Conservation (phyloP, 768 basidiomycete species). For the Melanogaster broomeanus region DNA sequence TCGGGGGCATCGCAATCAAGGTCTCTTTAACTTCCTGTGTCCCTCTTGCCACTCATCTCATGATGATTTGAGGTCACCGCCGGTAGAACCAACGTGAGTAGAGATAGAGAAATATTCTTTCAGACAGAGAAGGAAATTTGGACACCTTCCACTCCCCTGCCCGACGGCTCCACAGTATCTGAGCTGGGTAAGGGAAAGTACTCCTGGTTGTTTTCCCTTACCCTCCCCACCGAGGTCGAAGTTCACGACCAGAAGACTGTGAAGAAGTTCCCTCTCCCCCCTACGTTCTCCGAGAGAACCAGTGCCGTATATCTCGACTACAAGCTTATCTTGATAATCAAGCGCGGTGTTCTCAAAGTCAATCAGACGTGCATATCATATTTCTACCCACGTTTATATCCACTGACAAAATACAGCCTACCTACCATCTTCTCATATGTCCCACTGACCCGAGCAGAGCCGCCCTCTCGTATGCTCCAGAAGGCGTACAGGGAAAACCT, state of each 20-base stretch:
- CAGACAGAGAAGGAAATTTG: conserved; percentile 46
- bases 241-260: conserved; percentile 40
- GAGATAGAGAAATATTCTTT: conserved; percentile 53
- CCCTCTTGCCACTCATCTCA: not conserved
- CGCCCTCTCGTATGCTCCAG: conserved; percentile 38
- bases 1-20: conserved; percentile 49
- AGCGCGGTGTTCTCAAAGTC: conserved; percentile 47
- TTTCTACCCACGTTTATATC: not conserved
- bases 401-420: conserved; percentile 25
- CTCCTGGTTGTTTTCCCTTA: conserved; percentile 50
- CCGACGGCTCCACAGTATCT: conserved; percentile 21
- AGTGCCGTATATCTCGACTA: conserved; percentile 61
- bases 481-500: conserved; percentile 36
- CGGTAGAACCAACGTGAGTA: conserved; percentile 54
- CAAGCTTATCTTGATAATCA: conserved; percentile 49
- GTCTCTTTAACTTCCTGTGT: conserved; percentile 35
- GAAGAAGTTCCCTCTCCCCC: conserved; percentile 45
- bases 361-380: conserved; percentile 45
- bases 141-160: conserved; percentile 32
- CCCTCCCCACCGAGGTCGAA: conserved; percentile 44
- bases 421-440: conserved; percentile 34
- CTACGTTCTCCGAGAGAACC: conserved; percentile 55
- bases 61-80: conserved; percentile 40
- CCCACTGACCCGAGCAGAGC: conserved; percentile 34
- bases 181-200: conserved; percentile 46